These are phyloP conservation scores for Hymenoscyphus fraxineus DNA, from an alignment of 2,329 filamentous ascomycete species.

Conservation along the genomic window DNA sequence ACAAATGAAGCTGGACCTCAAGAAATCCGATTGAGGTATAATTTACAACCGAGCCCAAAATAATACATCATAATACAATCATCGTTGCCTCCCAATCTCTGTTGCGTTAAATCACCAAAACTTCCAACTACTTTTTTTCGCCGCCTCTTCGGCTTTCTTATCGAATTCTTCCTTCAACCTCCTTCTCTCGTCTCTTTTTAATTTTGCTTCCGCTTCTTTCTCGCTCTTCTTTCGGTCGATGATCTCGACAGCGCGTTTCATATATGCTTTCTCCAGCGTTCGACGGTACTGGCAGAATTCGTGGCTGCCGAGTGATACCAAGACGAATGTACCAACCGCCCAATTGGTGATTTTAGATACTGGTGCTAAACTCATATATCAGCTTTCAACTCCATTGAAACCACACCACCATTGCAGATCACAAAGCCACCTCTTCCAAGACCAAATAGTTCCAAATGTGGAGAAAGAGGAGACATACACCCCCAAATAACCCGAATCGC, in stretches of 20 bases:
- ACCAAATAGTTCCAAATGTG: background rate
- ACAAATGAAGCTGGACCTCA: background rate
- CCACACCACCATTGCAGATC: background rate
- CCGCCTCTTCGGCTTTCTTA: constrained; percentile 26
- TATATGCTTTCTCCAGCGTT: constrained; percentile 71
- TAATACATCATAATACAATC: constrained; percentile 3
- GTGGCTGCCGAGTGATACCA: constrained; percentile 68
- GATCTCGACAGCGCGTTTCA: constrained; percentile 81
- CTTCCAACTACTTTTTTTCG: constrained; percentile 29
- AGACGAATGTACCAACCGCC: constrained; percentile 74
- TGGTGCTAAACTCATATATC: constrained; percentile 41
- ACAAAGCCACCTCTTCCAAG: background rate
- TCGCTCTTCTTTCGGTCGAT: constrained; percentile 70
- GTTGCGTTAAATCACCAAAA: constrained; percentile 29
- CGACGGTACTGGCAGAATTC: constrained; percentile 80
- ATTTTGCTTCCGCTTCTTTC: constrained; percentile 48
- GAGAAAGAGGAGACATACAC: constrained; percentile 48
- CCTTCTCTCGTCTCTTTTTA: constrained; percentile 40
- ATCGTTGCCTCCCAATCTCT: background rate
- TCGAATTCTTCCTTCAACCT: constrained; percentile 43
- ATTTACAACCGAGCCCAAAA: background rate
- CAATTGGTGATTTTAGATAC: constrained; percentile 73
- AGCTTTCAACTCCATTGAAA: background rate
- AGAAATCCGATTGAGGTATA: background rate
- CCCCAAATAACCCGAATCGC: constrained; percentile 69